Evolutionary conservation across 1,284 basidiomycete genomes (phyloP).

Genomic region (Cryptococcus floricola): DNA sequence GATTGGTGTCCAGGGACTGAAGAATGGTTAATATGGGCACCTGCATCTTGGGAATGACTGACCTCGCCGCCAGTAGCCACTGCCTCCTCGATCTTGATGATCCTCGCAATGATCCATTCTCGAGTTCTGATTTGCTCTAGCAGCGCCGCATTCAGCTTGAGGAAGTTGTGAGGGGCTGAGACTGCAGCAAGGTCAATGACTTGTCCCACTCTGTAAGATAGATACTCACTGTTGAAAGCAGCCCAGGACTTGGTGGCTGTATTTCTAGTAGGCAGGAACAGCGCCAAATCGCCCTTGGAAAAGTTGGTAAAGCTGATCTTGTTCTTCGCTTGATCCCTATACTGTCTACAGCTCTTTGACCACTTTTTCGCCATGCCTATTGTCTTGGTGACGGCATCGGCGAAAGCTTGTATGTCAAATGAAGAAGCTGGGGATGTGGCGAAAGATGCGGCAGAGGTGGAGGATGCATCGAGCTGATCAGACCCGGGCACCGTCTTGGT

Average conservation of each 20-base stretch:
- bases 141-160: constrained; percentile 76
- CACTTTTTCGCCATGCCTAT: constrained; percentile 86
- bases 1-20: constrained; percentile 50
- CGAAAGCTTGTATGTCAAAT: constrained; percentile 77
- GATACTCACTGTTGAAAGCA: constrained; percentile 70
- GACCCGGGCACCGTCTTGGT: neutral
- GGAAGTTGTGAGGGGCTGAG: constrained; percentile 94
- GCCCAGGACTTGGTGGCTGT: constrained; percentile 90
- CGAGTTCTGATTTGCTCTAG: constrained; percentile 78
- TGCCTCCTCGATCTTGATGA: constrained; percentile 79
- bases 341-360: constrained; percentile 93
- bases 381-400: constrained; percentile 73
- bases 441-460: neutral
- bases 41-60: constrained; percentile 26
- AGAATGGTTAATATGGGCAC: constrained; percentile 56
- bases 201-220: neutral
- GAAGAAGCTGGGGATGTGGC: neutral
- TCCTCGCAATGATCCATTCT: constrained; percentile 92
- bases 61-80: constrained; percentile 75
- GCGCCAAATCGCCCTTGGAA: constrained; percentile 78
- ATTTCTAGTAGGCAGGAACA: constrained; percentile 93
- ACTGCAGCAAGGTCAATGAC: constrained; percentile 53
- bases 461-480: neutral
- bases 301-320: constrained; percentile 94
- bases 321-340: constrained; percentile 83